Percentiles rank a stretch among this genome's conserved stretches.
phyloP scores from a whole-genome alignment of 306 rosid species.

The Prosopis cineraria region DNA sequence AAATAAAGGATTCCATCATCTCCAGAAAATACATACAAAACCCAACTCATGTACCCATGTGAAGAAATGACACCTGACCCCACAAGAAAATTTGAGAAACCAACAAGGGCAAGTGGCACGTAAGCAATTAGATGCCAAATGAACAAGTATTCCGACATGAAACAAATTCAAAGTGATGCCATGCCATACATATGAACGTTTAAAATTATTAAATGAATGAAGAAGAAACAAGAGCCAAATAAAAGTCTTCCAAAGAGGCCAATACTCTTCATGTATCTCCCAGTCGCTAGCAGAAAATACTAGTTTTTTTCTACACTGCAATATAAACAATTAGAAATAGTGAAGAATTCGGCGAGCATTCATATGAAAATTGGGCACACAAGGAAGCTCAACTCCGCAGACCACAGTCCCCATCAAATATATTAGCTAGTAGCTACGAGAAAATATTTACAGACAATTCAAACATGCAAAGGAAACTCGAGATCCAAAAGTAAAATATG shows the following conservation, averaged over 20 bases:
- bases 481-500: not conserved
- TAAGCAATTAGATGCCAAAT: not conserved
- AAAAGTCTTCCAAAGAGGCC: not conserved
- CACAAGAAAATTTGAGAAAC: not conserved
- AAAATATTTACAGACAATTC: not conserved
- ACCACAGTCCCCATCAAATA: not conserved
- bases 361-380: slow-evolving; percentile 1
- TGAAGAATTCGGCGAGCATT: slow-evolving; percentile 8
- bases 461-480: slow-evolving; percentile 23
- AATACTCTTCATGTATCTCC: slow-evolving; percentile 4
- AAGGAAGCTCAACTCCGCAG: not conserved
- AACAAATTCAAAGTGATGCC: not conserved
- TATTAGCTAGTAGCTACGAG: slow-evolving; percentile 7
- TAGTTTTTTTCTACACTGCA: not conserved
- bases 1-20: slow-evolving; percentile 23
- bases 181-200: not conserved
- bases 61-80: not conserved
- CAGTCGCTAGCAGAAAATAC: not conserved
- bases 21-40: not conserved
- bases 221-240: not conserved
- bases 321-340: not conserved
- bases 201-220: not conserved
- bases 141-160: slow-evolving; percentile 16
- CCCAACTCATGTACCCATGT: not conserved
- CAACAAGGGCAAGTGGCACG: not conserved